These are phyloP conservation scores for Pleurotus tuoliensis DNA, from an alignment of 768 basidiomycete genomes.

Conservation along the genomic window DNA sequence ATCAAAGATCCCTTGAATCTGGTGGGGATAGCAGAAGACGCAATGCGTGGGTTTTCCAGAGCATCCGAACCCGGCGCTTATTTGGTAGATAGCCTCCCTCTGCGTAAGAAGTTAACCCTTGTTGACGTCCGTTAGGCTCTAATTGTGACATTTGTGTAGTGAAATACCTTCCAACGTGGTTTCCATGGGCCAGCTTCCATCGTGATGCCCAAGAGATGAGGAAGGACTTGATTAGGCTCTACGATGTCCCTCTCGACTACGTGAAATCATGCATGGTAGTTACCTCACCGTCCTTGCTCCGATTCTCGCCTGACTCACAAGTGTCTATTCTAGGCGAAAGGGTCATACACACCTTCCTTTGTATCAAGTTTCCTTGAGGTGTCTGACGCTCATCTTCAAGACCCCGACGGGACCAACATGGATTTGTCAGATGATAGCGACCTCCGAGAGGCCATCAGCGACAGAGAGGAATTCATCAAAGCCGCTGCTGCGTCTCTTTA, in stretches of 20 bases:
- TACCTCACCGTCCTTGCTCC: background rate
- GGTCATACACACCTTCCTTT: conserved; percentile 16
- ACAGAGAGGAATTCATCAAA: conserved; percentile 26
- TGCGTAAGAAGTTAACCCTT: conserved; percentile 14
- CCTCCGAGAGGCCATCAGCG: background rate
- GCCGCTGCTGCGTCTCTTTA: conserved; percentile 26
- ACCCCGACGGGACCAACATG: background rate
- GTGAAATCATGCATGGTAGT: conserved; percentile 23
- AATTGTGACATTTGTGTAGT: conserved; percentile 14
- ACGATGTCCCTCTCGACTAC: conserved; percentile 24
- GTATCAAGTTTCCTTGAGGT: conserved; percentile 17
- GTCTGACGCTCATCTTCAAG: background rate
- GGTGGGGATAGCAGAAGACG: conserved; percentile 28
- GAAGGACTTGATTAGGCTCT: conserved; percentile 21
- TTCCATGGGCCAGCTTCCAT: conserved; percentile 26
- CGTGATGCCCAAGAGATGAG: conserved; percentile 19
- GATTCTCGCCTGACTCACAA: background rate
- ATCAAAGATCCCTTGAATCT: conserved; percentile 17
- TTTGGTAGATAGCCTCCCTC: conserved; percentile 26
- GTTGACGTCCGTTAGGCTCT: background rate
- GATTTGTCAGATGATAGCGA: conserved; percentile 9
- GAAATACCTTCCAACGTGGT: conserved; percentile 26
- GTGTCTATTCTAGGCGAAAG: conserved; percentile 10
- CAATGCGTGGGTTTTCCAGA: conserved; percentile 27
- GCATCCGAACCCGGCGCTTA: conserved; percentile 29